phyloP scores from a whole-genome alignment of 139 green algal genomes.

The Chlamydomonas urium region DNA sequence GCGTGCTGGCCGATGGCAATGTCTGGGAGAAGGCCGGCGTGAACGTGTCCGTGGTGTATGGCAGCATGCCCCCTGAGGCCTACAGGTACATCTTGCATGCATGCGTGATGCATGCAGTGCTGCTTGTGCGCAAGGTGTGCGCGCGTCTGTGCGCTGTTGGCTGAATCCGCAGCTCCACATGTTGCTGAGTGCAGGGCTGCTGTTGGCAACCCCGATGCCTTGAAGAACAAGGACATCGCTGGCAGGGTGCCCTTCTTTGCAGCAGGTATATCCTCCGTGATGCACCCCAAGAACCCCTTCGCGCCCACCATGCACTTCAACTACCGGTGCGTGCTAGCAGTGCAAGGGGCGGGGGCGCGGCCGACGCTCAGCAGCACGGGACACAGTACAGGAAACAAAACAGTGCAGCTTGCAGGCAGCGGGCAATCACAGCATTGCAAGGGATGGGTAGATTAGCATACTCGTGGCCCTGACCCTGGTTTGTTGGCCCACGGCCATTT shows the following conservation, averaged over 20 bases:
- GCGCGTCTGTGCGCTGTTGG: no score
- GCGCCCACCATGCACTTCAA: slow-evolving; percentile 99
- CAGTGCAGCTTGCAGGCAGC: no score
- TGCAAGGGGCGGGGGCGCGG: no score
- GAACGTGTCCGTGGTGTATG: slow-evolving; percentile 96
- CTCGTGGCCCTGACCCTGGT: no score
- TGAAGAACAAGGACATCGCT: slow-evolving; percentile 26
- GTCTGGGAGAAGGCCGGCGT: slow-evolving; percentile 95
- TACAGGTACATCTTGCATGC: slow-evolving; percentile 60
- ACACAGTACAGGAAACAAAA: no score
- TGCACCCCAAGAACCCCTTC: slow-evolving; percentile 96
- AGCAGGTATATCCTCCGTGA: slow-evolving; percentile 92
- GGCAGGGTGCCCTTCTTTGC: slow-evolving; percentile 96
- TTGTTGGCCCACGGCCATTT: no score
- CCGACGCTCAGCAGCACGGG: no score
- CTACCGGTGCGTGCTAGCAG: slow-evolving; percentile 90
- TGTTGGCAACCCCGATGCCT: slow-evolving; percentile 41
- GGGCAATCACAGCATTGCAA: no score
- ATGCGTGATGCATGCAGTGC: neutral
- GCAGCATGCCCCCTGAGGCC: slow-evolving; percentile 93
- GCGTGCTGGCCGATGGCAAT: slow-evolving; percentile 86
- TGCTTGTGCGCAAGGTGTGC: no score
- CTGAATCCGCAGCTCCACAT: no score
- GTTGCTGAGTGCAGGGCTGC: no score
- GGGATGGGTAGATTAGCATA: no score